Evolutionary conservation across 345 rosid genomes (phyloP).

Genomic region (Schrenkiella parvula): DNA sequence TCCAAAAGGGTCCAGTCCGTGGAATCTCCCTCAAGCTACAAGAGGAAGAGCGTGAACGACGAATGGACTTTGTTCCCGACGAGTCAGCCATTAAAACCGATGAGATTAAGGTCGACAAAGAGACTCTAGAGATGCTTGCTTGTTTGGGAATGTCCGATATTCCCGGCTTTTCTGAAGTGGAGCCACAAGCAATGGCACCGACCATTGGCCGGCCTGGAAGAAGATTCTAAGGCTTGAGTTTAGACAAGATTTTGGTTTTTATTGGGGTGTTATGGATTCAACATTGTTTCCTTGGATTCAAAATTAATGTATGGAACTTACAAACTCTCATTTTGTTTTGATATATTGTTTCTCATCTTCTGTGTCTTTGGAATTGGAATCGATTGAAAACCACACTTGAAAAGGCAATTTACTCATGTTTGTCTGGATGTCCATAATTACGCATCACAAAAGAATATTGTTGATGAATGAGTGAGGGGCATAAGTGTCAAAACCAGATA

Average conservation of each 20-base stretch:
- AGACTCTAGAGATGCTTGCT: slow-evolving; percentile 66
- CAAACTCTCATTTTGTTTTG: not conserved
- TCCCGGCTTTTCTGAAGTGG: slow-evolving; percentile 36
- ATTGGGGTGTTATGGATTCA: not conserved
- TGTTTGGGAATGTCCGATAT: slow-evolving; percentile 65
- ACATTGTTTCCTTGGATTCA: not conserved
- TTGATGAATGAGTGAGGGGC: not conserved
- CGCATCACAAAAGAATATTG: too few species aligned
- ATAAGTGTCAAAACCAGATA: not conserved
- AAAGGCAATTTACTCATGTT: too few species aligned
- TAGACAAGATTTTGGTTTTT: not conserved
- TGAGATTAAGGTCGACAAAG: slow-evolving; percentile 62
- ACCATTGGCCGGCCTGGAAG: not conserved
- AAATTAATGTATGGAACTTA: not conserved
- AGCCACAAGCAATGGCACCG: slow-evolving; percentile 3
- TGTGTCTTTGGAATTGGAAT: too few species aligned
- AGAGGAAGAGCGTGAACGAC: slow-evolving; percentile 77
- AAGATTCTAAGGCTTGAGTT: slow-evolving; percentile 3
- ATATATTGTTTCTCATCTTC: too few species aligned
- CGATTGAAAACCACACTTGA: not conserved
- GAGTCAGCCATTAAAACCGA: slow-evolving; percentile 60
- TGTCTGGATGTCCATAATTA: too few species aligned
- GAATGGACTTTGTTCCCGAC: slow-evolving; percentile 90
- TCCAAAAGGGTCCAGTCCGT: slow-evolving; percentile 83
- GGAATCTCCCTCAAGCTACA: slow-evolving; percentile 82